These are phyloP conservation scores for Lactarius evosmus DNA, from an alignment of 768 basidiomycete species.

Conservation along the genomic window DNA sequence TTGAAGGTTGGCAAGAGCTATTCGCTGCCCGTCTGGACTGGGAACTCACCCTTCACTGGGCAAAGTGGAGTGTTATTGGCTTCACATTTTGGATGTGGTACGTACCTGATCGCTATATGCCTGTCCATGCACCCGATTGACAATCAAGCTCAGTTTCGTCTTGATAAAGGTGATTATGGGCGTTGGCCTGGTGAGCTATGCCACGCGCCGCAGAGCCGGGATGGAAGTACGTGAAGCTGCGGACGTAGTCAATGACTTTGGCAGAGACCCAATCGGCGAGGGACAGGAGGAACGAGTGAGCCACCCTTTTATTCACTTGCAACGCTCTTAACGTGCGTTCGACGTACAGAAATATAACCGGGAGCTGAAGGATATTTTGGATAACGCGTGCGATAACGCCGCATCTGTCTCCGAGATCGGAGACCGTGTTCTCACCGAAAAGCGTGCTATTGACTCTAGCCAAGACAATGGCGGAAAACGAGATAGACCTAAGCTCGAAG, in stretches of 20 bases:
- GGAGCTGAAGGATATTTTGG: constrained; percentile 69
- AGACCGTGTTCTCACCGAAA: constrained; percentile 39
- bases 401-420: constrained; percentile 68
- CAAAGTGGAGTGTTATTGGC: constrained; percentile 64
- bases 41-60: constrained; percentile 48
- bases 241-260: constrained; percentile 83
- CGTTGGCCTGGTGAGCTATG: constrained; percentile 81
- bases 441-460: constrained; percentile 15
- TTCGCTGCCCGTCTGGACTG: constrained; percentile 39
- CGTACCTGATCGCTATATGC: constrained; percentile 26
- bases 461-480: constrained; percentile 34
- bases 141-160: constrained; percentile 54
- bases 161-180: constrained; percentile 93
- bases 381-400: constrained; percentile 67
- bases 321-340: background rate
- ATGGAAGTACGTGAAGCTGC: constrained; percentile 74
- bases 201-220: constrained; percentile 64
- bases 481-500: constrained; percentile 73
- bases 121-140: background rate
- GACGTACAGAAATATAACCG: constrained; percentile 71
- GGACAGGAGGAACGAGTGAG: constrained; percentile 79
- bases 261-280: constrained; percentile 88
- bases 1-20: constrained; percentile 26
- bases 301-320: constrained; percentile 12
- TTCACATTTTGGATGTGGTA: constrained; percentile 84